Evolutionary conservation across 2,329 filamentous ascomycete genomes (phyloP).

Genomic region (Clonostachys solani): DNA sequence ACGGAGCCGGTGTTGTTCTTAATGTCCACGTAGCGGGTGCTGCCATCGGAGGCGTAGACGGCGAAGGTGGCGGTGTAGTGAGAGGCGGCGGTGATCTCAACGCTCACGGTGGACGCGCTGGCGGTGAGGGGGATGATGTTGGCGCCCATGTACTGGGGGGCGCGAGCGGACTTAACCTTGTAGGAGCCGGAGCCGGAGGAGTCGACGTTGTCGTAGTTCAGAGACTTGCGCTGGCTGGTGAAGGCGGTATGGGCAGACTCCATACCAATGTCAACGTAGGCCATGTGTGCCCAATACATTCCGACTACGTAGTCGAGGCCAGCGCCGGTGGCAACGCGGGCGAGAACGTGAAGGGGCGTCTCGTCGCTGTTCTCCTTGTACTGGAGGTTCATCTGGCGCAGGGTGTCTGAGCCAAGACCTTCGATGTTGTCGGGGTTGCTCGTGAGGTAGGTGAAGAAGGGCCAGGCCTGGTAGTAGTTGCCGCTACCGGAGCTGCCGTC

Average conservation of each 20-base stretch:
- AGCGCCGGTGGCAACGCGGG: constrained; percentile 25
- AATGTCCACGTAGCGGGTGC: constrained; percentile 26
- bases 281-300: constrained; percentile 48
- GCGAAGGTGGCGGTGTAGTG: constrained; percentile 36
- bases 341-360: constrained; percentile 41
- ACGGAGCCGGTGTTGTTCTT: constrained; percentile 18
- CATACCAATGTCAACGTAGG: constrained; percentile 45
- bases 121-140: constrained; percentile 40
- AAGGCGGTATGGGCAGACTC: constrained; percentile 31
- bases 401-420: constrained; percentile 31
- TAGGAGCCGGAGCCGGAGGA: constrained; percentile 26
- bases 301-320: constrained; percentile 34
- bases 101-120: constrained; percentile 19
- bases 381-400: constrained; percentile 35
- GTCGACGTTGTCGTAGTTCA: constrained; percentile 39
- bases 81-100: constrained; percentile 24
- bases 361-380: constrained; percentile 40
- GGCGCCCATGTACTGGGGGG: constrained; percentile 43
- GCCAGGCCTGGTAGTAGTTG: constrained; percentile 50
- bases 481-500: constrained; percentile 33
- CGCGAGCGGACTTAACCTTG: constrained; percentile 32
- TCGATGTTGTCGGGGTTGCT: constrained; percentile 39
- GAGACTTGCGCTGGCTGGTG: constrained; percentile 19
- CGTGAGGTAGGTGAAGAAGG: constrained; percentile 41
- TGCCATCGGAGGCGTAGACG: constrained; percentile 21